Percentiles rank a stretch among this genome's conserved stretches.
Conservation (phyloP, 345 rosid species). For the Toxicodendron radicans region DNA sequence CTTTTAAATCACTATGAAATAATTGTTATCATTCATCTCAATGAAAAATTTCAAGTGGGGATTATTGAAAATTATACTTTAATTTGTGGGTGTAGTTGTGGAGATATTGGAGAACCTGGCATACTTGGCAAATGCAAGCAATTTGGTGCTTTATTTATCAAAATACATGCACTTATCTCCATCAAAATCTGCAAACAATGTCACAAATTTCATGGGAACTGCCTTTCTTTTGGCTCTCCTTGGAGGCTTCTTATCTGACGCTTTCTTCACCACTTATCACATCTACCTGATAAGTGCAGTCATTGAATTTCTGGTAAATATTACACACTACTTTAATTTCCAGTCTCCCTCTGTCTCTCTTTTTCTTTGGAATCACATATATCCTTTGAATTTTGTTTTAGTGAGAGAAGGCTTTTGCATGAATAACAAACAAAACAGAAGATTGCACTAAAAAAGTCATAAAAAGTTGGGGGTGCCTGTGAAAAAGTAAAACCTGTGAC, state of each 20-base stretch:
- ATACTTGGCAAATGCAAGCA: conserved; percentile 79
- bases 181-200: conserved; percentile 65
- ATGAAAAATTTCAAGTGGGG: not conserved
- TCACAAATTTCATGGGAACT: conserved; percentile 87
- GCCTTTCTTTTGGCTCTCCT: conserved; percentile 79
- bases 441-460: not conserved
- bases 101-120: conserved; percentile 94
- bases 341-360: not conserved
- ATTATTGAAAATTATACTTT: not conserved
- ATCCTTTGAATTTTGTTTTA: not conserved
- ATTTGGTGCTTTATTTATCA: conserved; percentile 60
- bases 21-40: no score
- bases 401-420: no score
- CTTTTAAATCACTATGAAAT: no score
- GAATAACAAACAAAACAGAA: no score
- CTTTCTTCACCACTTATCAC: conserved; percentile 60
- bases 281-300: conserved; percentile 68
- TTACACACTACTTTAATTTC: no score
- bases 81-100: conserved; percentile 40
- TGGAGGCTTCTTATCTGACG: conserved; percentile 82
- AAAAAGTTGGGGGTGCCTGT: not conserved
- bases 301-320: conserved; percentile 60
- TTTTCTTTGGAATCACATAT: not conserved
- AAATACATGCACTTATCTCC: conserved; percentile 72
- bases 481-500: not conserved